A percentile compares a stretch with the other conserved stretches of the same genome.
Conservation (phyloP, 768 basidiomycete species). For the Collybiopsis luxurians region DNA sequence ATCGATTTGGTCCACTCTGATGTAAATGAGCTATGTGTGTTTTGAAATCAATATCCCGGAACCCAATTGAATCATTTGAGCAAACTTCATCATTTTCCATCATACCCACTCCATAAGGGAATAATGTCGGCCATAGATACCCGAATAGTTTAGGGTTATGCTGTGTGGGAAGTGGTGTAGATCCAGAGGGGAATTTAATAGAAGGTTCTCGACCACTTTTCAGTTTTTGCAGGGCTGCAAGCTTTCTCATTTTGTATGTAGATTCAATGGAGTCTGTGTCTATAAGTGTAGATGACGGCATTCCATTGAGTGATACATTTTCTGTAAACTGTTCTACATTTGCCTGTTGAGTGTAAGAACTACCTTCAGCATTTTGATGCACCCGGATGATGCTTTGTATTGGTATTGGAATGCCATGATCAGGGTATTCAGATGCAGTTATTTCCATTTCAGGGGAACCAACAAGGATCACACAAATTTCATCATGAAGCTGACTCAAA, state of each 20-base stretch:
- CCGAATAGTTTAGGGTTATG: constrained; percentile 16
- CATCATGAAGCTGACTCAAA: constrained; percentile 10
- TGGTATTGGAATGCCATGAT: constrained; percentile 11
- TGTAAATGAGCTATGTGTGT: constrained; percentile 12
- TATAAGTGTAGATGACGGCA: constrained; percentile 11
- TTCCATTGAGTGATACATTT: not conserved
- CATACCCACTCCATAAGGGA: constrained; percentile 19
- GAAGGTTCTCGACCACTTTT: constrained; percentile 7
- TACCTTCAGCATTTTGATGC: constrained; percentile 9
- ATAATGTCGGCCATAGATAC: constrained; percentile 17
- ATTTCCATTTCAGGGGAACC: constrained; percentile 15
- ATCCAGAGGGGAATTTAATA: constrained; percentile 16
- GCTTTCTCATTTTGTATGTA: constrained; percentile 15
- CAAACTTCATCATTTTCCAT: constrained; percentile 12
- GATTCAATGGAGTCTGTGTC: constrained; percentile 12
- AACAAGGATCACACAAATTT: constrained; percentile 20
- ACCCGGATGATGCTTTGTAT: constrained; percentile 5
- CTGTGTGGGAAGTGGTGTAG: constrained; percentile 10
- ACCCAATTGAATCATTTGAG: not conserved
- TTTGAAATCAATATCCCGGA: constrained; percentile 10
- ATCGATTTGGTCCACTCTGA: constrained; percentile 4
- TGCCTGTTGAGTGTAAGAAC: constrained; percentile 14
- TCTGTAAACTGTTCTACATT: constrained; percentile 11
- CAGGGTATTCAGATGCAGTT: constrained; percentile 12
- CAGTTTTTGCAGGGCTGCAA: constrained; percentile 6